phyloP scores from a whole-genome alignment of 345 rosid genomes.

The Excoecaria agallocha region DNA sequence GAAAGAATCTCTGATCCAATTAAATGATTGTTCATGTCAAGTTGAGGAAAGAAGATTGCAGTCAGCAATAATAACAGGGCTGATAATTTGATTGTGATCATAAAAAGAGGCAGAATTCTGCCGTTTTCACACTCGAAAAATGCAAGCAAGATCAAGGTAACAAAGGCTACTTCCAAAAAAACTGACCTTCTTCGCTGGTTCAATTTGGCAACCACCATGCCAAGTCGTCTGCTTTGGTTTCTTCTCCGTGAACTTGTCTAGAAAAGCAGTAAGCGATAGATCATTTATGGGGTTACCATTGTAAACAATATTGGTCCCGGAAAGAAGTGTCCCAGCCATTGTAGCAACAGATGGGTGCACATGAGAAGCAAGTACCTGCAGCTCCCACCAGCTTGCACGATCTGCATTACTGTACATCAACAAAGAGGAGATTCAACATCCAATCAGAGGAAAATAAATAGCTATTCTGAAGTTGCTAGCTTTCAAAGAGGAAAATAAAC shows the following conservation, averaged over 20 bases:
- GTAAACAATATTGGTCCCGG: constrained; percentile 81
- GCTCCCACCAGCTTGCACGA: constrained; percentile 89
- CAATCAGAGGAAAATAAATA: not conserved
- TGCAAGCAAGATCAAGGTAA: not conserved
- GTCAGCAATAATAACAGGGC: not conserved
- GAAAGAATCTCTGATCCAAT: constrained; percentile 82
- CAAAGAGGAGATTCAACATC: not conserved
- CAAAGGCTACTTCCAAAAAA: not conserved
- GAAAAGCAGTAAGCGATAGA: constrained; percentile 70
- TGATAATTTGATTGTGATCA: not conserved
- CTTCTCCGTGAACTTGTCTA: constrained; percentile 98
- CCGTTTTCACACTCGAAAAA: not conserved
- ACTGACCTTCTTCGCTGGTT: constrained; percentile 87
- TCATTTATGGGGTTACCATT: constrained; percentile 87
- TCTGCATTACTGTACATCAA: constrained; percentile 68
- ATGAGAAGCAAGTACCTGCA: constrained; percentile 78
- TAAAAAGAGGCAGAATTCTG: not conserved
- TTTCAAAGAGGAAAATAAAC: not conserved
- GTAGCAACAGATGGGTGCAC: constrained; percentile 95
- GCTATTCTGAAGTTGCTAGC: not conserved
- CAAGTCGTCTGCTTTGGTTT: constrained; percentile 75
- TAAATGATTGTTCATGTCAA: constrained; percentile 73
- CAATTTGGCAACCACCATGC: constrained; percentile 98
- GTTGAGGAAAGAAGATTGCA: constrained; percentile 36
- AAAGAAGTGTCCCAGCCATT: constrained; percentile 92